Evolutionary conservation across 2,329 filamentous ascomycete species (phyloP).

Genomic region (Fusarium robinianum): DNA sequence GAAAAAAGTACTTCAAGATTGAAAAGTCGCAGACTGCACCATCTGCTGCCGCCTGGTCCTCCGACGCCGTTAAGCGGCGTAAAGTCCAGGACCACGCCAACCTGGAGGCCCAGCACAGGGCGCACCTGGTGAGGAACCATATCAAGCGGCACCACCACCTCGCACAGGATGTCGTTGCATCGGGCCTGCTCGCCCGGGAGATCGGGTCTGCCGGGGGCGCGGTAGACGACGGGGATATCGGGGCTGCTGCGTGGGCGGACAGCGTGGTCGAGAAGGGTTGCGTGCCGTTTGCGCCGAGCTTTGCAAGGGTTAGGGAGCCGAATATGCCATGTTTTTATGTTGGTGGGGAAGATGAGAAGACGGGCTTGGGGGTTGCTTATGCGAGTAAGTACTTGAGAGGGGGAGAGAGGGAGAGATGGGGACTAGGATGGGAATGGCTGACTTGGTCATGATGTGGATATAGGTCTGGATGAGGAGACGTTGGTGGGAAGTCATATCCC

Average conservation of each 20-base stretch:
- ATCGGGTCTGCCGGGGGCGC: constrained; percentile 25
- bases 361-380: constrained; percentile 49
- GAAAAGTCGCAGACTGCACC: constrained; percentile 61
- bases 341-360: constrained; percentile 44
- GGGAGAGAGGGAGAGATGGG: background rate
- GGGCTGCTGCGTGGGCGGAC: constrained; percentile 44
- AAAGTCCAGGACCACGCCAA: constrained; percentile 49
- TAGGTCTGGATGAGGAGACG: constrained; percentile 43
- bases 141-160: constrained; percentile 46
- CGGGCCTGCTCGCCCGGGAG: constrained; percentile 38
- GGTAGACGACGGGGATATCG: constrained; percentile 33
- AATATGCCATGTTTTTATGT: constrained; percentile 50
- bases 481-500: constrained; percentile 50
- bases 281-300: constrained; percentile 43
- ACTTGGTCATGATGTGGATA: constrained; percentile 14
- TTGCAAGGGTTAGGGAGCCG: constrained; percentile 33
- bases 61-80: constrained; percentile 62
- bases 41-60: constrained; percentile 56
- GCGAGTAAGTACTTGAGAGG: constrained; percentile 44
- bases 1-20: constrained; percentile 71
- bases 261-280: constrained; percentile 48
- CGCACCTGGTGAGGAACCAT: constrained; percentile 42
- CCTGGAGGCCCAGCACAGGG: constrained; percentile 33
- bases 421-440: constrained; percentile 5
- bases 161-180: constrained; percentile 41